phyloP scores from a whole-genome alignment of 768 basidiomycete species.

The Dictyophora rubrovolvata region DNA sequence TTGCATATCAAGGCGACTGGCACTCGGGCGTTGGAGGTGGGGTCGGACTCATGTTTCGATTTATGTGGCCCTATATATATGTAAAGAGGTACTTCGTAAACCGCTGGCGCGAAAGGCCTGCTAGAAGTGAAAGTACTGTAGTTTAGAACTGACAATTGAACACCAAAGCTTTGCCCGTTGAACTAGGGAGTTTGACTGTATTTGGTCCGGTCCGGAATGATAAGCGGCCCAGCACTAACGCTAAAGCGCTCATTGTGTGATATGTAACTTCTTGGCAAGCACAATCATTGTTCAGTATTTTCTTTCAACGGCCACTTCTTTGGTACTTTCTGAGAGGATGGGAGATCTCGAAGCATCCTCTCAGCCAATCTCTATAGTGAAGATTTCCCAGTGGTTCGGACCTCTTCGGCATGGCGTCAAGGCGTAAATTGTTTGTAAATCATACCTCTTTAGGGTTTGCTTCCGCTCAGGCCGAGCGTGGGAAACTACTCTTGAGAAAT shows the following conservation, averaged over 20 bases:
- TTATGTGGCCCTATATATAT: background rate
- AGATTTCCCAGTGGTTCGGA: background rate
- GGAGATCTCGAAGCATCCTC: too few species aligned
- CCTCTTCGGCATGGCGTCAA: background rate
- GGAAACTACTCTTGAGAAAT: background rate
- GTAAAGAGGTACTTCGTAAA: background rate
- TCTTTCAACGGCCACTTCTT: too few species aligned
- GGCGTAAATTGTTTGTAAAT: background rate
- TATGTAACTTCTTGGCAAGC: too few species aligned
- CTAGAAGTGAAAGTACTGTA: background rate
- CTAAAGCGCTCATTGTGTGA: too few species aligned
- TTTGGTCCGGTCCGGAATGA: too few species aligned
- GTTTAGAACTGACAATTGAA: background rate
- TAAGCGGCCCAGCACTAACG: too few species aligned
- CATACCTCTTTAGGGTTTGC: background rate
- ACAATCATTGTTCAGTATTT: too few species aligned
- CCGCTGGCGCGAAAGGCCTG: background rate
- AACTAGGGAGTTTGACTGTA: background rate
- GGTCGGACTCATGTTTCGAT: background rate
- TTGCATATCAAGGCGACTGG: constrained; percentile 35
- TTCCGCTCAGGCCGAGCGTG: background rate
- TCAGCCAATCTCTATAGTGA: too few species aligned
- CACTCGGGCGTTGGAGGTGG: background rate
- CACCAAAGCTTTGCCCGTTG: background rate
- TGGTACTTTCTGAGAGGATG: too few species aligned